Conservation (phyloP, 495 filamentous ascomycete species). For the Lasiosphaeria hispida region DNA sequence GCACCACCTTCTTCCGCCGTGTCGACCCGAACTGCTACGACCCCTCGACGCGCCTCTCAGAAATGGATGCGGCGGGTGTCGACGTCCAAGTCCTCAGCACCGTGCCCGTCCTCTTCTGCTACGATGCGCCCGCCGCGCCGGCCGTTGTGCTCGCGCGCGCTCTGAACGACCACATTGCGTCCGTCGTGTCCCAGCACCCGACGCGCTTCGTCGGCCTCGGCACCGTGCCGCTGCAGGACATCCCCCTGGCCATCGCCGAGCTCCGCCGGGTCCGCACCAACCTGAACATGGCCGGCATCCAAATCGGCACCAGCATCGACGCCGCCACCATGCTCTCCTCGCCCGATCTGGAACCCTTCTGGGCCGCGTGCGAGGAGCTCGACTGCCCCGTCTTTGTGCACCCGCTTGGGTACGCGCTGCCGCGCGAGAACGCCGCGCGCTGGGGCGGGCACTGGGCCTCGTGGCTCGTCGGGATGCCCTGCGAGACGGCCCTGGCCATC, state of each 20-base stretch:
- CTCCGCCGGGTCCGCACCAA: constrained; percentile 44
- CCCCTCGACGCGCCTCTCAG: constrained; percentile 18
- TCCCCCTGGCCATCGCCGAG: constrained; percentile 60
- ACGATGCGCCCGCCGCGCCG: constrained; percentile 23
- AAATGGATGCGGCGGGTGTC: constrained; percentile 30
- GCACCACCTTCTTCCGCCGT: constrained; percentile 26
- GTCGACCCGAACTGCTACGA: constrained; percentile 26
- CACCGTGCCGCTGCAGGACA: constrained; percentile 43
- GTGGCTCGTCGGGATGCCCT: constrained; percentile 32
- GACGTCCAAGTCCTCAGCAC: constrained; percentile 33
- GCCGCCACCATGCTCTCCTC: constrained; percentile 21
- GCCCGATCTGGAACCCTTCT: constrained; percentile 21
- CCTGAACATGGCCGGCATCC: constrained; percentile 22
- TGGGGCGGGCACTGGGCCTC: constrained; percentile 25
- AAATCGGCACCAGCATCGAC: constrained; percentile 26
- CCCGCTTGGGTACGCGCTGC: constrained; percentile 28
- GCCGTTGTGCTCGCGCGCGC: constrained; percentile 18
- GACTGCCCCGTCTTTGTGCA: constrained; percentile 27
- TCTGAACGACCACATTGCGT: constrained; percentile 27
- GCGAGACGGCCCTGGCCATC: constrained; percentile 30
- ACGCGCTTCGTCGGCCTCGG: constrained; percentile 24
- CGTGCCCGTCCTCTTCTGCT: constrained; percentile 31
- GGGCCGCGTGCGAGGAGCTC: constrained; percentile 23
- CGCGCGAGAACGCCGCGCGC: constrained; percentile 20
- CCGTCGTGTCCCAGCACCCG: constrained; percentile 3